phyloP scores from a whole-genome alignment of 228 moss, liverwort and hornwort genomes.

The Sphagnum fallax region DNA sequence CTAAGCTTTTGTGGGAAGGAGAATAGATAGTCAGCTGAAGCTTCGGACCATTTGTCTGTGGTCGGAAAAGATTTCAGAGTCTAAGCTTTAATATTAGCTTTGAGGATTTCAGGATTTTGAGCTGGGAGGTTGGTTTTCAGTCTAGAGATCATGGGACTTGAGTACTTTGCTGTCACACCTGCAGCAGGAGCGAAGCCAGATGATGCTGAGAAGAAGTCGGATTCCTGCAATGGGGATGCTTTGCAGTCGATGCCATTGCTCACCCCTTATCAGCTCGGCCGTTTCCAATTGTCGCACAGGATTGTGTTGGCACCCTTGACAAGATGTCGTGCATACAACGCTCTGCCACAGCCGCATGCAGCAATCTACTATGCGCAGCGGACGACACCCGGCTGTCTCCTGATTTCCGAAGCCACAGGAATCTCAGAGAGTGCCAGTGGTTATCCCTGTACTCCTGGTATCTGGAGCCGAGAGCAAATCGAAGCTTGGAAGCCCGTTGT shows the following conservation, averaged over 20 bases:
- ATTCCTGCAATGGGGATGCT: slow-evolving; percentile 1
- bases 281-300: slow-evolving; percentile 26
- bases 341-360: slow-evolving; percentile 60
- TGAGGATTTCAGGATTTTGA: background rate
- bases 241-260: slow-evolving; percentile 3
- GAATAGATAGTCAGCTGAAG: background rate
- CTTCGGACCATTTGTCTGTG: background rate
- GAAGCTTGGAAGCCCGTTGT: slow-evolving; percentile 39
- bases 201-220: too few relatives aligned
- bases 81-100: background rate
- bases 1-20: too few relatives aligned
- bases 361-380: slow-evolving; percentile 57
- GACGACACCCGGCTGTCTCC: slow-evolving; percentile 46
- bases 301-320: slow-evolving; percentile 64
- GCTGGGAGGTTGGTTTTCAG: background rate
- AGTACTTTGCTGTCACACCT: too few relatives aligned
- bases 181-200: too few relatives aligned
- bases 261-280: slow-evolving; percentile 17
- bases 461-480: slow-evolving; percentile 28
- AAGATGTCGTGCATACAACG: slow-evolving; percentile 58
- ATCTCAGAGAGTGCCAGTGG: slow-evolving; percentile 22
- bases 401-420: slow-evolving; percentile 50
- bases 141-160: background rate
- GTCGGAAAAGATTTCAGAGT: background rate
- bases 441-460: slow-evolving; percentile 18